Evolutionary conservation across 73 alveolate genomes (phyloP).

Genomic region (Breviolum minutum): DNA sequence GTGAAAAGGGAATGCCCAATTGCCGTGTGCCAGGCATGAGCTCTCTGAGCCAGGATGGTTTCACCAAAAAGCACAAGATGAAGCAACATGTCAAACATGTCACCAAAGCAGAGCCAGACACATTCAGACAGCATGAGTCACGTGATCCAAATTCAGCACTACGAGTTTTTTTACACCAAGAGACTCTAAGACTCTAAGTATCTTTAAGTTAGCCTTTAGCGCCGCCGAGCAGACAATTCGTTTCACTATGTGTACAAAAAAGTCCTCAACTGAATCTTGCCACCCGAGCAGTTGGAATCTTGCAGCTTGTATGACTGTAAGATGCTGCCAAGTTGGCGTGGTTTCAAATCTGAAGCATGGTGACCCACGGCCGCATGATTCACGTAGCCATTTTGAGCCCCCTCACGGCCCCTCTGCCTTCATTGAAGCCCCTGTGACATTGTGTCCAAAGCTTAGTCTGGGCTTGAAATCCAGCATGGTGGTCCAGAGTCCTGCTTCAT

Average conservation of each 20-base stretch:
- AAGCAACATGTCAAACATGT: too few species aligned
- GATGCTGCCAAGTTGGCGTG: not conserved
- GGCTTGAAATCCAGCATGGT: too few species aligned
- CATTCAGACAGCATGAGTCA: too few species aligned
- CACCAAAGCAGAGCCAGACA: too few species aligned
- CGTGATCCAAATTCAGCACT: too few species aligned
- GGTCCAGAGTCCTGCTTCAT: too few species aligned
- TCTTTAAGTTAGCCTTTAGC: too few species aligned
- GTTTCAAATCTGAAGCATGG: not conserved
- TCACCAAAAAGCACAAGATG: not conserved
- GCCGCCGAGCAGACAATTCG: not conserved
- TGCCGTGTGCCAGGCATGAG: not conserved
- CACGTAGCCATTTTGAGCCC: not conserved
- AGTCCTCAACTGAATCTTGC: not conserved
- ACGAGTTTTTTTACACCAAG: too few species aligned
- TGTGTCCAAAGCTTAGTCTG: not conserved
- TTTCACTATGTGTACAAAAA: slow-evolving; percentile 5
- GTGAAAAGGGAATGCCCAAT: too few species aligned
- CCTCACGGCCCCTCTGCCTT: slow-evolving; percentile 43
- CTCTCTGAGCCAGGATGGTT: slow-evolving; percentile 24
- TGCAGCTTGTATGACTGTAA: too few species aligned
- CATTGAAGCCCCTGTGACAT: slow-evolving; percentile 13
- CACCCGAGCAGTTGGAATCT: too few species aligned
- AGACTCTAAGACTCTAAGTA: too few species aligned
- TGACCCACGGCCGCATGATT: not conserved